Base-by-base conservation (phyloP, 225 moss, liverwort and hornwort species). In the Physcomitrellopsis africana region DNA sequence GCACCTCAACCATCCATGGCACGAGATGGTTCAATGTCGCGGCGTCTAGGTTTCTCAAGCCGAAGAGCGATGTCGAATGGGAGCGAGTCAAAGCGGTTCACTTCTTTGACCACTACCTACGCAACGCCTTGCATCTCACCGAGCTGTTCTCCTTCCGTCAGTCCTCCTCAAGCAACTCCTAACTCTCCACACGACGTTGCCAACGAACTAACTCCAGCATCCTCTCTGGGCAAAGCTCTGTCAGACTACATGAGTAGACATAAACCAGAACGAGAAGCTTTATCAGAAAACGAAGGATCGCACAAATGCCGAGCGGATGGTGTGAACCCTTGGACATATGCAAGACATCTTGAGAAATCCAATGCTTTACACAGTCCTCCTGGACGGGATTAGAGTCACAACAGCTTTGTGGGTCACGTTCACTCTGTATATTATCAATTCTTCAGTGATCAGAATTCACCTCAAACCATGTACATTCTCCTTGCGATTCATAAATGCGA, bases 291-390 rank as follows among this genome's bases (percentile, higher is more conserved):
- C 17, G 81, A 76, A 44, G 76, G 53, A 60, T 62, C 86, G 49
- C 83, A 77, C 46, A 94, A 96, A 76, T 76, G 91, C 67, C 72
- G 74, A 63, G 18, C 76, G 75, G 84, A 82, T 64, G 90, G 77
- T 37, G 56, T 29, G 48, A 94, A 85, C 63, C 65, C 82, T 9
- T 96, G 96, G 96, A 92, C 96, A 13, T 90, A 96, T 56, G 96
- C 96, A 19, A 91, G 83, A 48, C 94, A 91, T 77, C 85, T 96
- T 42, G 89, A 92, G 82, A 92, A 82, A 54, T 93, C 93, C 58
- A 91, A 96, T 60, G 87, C 92, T 17, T 89, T 94, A 24, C 96
- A 86, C 47, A 96, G 96, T 82, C 92, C 96, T 51, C 96, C 94
- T 46, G 94, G 96, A 62, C 94, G 96, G 63, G 92, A 96, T 84